Percentiles rank a stretch among this genome's conserved stretches.
phyloP scores from a whole-genome alignment of 163 green algal species.

The Scenedesmus sp. region DNA sequence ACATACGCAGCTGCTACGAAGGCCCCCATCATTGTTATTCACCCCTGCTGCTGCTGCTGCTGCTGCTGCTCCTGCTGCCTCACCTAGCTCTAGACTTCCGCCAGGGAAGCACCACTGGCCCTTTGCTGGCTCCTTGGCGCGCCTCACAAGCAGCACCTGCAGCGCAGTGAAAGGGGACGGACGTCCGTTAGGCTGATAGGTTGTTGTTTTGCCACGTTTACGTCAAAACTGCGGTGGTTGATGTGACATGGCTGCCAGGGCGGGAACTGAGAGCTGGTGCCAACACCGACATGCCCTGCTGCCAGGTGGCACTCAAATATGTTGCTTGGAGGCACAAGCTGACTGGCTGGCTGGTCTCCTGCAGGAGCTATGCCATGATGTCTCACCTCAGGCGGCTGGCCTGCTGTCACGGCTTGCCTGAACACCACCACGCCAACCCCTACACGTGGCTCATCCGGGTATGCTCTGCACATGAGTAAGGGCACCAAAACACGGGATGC shows the following conservation, averaged over 20 bases:
- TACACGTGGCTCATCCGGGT: constrained; percentile 65
- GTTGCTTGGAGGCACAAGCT: no score
- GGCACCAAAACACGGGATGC: neutral
- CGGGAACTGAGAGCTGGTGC: neutral
- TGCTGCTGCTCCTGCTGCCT: constrained; percentile 16
- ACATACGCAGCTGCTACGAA: neutral
- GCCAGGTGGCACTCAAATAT: no score
- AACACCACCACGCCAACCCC: constrained; percentile 72
- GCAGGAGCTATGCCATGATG: neutral
- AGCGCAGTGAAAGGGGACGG: neutral
- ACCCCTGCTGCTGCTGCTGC: neutral
- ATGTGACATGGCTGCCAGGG: no score
- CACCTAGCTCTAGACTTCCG: constrained; percentile 78
- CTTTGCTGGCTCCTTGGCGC: constrained; percentile 76
- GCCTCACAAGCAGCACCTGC: constrained; percentile 75
- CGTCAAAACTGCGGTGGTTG: neutral
- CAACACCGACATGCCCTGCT: no score
- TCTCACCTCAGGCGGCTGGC: constrained; percentile 3
- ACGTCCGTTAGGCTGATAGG: no score
- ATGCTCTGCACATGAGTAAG: constrained; percentile 4
- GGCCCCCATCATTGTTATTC: no score
- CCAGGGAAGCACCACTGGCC: constrained; percentile 79
- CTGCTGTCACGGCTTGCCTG: constrained; percentile 17
- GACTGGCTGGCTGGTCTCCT: no score
- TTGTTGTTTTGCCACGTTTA: neutral